A percentile compares a stretch with the other conserved stretches of the same genome.
These are phyloP conservation scores for Anisodus tanguticus DNA, from an alignment of 257 asterid genomes.

Conservation along the genomic window DNA sequence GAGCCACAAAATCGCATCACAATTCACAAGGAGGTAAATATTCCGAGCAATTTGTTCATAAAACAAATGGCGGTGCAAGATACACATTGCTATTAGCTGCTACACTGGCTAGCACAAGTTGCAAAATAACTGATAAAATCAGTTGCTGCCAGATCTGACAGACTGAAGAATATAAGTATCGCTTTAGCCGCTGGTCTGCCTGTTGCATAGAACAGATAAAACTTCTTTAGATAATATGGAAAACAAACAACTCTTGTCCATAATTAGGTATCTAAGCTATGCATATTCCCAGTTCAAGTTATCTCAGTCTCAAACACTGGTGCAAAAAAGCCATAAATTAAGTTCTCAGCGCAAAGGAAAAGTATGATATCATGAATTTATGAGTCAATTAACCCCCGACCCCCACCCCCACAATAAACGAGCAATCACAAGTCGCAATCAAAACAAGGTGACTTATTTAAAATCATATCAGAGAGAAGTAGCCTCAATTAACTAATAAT, in stretches of 20 bases:
- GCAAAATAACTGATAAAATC: constrained; percentile 16
- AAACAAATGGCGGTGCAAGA: neutral
- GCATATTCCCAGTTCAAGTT: neutral
- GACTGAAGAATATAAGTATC: too few relatives aligned
- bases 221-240: neutral
- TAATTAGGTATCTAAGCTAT: neutral
- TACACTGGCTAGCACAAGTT: constrained; percentile 16
- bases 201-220: neutral
- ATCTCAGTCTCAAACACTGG: neutral
- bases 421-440: neutral
- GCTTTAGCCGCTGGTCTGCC: neutral
- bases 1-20: constrained; percentile 14
- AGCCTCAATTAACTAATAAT: neutral
- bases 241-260: neutral
- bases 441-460: neutral
- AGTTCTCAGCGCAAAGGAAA: neutral
- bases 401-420: too few relatives aligned
- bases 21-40: constrained; percentile 3
- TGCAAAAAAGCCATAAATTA: neutral
- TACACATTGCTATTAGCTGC: neutral
- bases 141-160: neutral
- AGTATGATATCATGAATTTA: neutral
- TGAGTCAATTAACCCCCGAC: too few relatives aligned
- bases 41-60: neutral
- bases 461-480: neutral